Conservation (phyloP, 768 basidiomycete species). For the Coprinopsis cinerea region DNA sequence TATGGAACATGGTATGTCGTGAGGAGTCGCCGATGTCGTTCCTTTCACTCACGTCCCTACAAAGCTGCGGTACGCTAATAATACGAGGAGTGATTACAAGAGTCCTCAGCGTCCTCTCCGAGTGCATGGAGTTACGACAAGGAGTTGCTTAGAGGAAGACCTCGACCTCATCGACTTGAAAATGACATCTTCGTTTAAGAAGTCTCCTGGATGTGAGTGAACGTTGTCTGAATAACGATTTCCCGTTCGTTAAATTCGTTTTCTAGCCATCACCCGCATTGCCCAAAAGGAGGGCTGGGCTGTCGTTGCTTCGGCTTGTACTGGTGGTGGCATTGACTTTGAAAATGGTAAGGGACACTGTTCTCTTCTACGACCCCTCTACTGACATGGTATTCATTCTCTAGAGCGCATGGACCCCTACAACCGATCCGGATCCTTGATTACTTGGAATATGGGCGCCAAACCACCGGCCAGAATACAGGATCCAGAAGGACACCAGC, state of each 20-base stretch:
- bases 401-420: conserved; percentile 35
- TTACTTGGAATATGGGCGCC: conserved; percentile 28
- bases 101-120: too few relatives aligned
- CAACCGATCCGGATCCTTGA: conserved; percentile 42
- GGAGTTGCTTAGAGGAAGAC: neutral
- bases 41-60: too few relatives aligned
- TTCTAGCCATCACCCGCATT: conserved; percentile 43
- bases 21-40: too few relatives aligned
- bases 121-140: too few relatives aligned
- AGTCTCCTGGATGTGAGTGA: neutral
- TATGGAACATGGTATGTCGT: too few relatives aligned
- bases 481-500: conserved; percentile 19
- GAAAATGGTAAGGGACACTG: conserved; percentile 19
- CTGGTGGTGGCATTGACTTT: conserved; percentile 38
- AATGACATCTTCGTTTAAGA: neutral
- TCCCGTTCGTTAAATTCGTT: neutral
- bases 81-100: too few relatives aligned
- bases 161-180: neutral
- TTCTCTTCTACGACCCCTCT: neutral
- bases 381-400: neutral
- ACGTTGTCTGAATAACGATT: neutral
- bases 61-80: too few relatives aligned
- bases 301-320: conserved; percentile 39
- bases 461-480: conserved; percentile 14
- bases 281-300: conserved; percentile 38